Percentiles rank a stretch among this genome's conserved stretches.
These are phyloP conservation scores for Dactylorhiza incarnata DNA, from an alignment of 106 monocot species.

Conservation along the genomic window DNA sequence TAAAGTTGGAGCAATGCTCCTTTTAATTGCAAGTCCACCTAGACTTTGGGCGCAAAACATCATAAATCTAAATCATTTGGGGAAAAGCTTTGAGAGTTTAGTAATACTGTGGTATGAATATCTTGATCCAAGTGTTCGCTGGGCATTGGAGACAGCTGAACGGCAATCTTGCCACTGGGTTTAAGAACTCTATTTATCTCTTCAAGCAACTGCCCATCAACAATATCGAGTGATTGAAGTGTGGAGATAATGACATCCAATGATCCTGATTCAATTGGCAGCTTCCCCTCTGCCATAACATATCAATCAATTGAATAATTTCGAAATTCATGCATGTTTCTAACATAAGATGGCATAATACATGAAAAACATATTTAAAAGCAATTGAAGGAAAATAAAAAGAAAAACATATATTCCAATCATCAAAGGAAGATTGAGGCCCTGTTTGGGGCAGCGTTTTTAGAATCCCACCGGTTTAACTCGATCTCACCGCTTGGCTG, in stretches of 20 bases:
- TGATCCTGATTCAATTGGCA: conserved; percentile 37
- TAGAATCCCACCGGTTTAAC: no score
- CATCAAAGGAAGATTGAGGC: no score
- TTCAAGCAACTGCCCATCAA: conserved; percentile 38
- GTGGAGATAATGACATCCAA: conserved; percentile 38
- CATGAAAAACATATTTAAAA: not conserved
- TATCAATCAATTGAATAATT: not conserved
- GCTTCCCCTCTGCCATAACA: conserved; percentile 30
- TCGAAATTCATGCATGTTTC: not conserved
- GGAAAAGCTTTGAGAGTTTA: no score
- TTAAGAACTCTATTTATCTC: conserved; percentile 65
- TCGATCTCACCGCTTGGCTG: no score
- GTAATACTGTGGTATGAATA: not conserved
- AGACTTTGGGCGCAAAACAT: no score
- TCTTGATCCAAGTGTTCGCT: conserved; percentile 33
- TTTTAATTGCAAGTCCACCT: no score
- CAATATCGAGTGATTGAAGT: conserved; percentile 22
- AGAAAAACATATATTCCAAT: not conserved
- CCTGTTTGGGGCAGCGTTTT: no score
- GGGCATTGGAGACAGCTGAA: conserved; percentile 21
- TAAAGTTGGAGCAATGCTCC: no score
- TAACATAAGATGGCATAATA: not conserved
- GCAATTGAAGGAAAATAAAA: not conserved
- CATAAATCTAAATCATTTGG: no score
- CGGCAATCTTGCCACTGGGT: conserved; percentile 48